Evolutionary conservation across 441 rosid species (phyloP).

Genomic region (Theobroma grandiflorum): DNA sequence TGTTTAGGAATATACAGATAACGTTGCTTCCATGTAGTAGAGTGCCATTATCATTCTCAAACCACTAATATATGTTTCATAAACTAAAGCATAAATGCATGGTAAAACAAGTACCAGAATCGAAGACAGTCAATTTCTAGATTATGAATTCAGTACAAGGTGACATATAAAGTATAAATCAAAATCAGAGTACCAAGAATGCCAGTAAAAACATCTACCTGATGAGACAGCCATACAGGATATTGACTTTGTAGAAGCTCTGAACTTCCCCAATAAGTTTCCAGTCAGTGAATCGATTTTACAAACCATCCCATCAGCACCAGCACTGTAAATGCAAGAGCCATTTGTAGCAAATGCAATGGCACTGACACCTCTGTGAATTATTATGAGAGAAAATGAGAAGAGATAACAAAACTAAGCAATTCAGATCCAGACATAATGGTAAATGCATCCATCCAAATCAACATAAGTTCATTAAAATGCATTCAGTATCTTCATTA

Average conservation of each 20-base stretch:
- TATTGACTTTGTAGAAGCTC: slow-evolving; percentile 81
- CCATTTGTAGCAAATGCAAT: slow-evolving; percentile 72
- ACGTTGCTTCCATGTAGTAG: background rate
- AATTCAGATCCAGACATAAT: slow-evolving; percentile 1
- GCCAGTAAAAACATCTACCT: slow-evolving; percentile 14
- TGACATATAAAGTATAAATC: background rate
- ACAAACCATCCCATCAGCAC: slow-evolving; percentile 85
- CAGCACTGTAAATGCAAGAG: slow-evolving; percentile 71
- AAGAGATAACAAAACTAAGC: slow-evolving; percentile 11
- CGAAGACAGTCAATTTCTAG: background rate
- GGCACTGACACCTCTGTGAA: slow-evolving; percentile 88
- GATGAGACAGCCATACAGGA: slow-evolving; percentile 77
- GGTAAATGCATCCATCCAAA: background rate
- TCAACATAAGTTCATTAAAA: background rate
- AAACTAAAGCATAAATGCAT: background rate
- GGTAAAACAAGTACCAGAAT: slow-evolving; percentile 6
- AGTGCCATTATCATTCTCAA: background rate
- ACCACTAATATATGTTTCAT: background rate
- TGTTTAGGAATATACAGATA: background rate
- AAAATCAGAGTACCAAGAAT: background rate
- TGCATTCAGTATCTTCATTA: no score
- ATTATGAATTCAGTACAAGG: background rate
- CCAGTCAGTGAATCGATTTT: slow-evolving; percentile 65
- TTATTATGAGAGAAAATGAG: slow-evolving; percentile 27
- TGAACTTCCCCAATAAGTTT: slow-evolving; percentile 64